Evolutionary conservation across 352 stramenopile genomes (phyloP), one percentile per base, ranked within the genome.

Genomic region (Phytophthora fragariaefolia): DNA sequence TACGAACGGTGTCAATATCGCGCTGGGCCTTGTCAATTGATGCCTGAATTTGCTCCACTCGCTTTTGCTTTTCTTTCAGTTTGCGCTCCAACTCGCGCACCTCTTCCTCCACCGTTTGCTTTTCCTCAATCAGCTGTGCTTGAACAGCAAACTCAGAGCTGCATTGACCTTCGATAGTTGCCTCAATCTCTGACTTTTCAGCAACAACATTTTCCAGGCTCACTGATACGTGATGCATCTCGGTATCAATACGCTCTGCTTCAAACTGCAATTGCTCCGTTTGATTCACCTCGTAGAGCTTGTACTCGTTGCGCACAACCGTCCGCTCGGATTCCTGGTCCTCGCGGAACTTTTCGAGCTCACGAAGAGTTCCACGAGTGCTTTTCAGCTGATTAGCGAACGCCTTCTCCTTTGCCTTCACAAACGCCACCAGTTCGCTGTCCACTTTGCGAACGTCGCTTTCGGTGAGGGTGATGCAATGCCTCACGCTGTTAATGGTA

Each of bases 231-330:
- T 94, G 83, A 49, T 91, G 74, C 74, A 93, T 77, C 57, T 95
- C 72, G 2, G 82, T 83, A 28, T 91, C 81, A 62, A 94, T 89
- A 12, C 83, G 80, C 20, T 91, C 82, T 3, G 76, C 80, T 63
- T 93, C 87, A 63, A 94, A 92, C 65, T 92, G 85, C 18, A 92
- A 65, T 54, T 91, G 85, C 55, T 91, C 82, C 8, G 80, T 91
- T 61, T 91, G 70, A 15, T 92, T 77, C 9, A 66, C 50, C 43
- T 93, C 73, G 45, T 89, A 96, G 23, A 86, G 68, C 46, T 88
- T 87, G 32, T 80, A 80, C 43, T 90, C 76, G 9, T 83, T 79
- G 6, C 79, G 79, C 12, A 90, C 60, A 8, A 66, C 63, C 24
- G 65, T 71, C 4, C 81, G 76, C 49, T 90, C 83, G 0, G 63